Conservation (phyloP, 305 asterid genomes). For the Caryopteris hybrid region DNA sequence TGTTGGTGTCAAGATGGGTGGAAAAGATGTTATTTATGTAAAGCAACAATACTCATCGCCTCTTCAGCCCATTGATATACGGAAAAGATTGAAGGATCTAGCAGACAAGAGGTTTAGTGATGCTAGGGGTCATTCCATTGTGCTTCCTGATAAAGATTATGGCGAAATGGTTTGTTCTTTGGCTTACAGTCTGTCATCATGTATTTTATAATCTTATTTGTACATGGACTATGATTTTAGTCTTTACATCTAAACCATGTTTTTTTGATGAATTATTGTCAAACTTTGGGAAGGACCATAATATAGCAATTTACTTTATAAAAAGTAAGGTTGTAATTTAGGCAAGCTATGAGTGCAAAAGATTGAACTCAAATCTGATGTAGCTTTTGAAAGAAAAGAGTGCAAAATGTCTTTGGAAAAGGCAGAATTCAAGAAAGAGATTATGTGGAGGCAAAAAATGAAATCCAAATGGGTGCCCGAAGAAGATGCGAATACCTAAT, state of each 20-base stretch:
- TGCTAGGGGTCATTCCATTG: slow-evolving; percentile 36
- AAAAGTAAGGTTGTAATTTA: neutral
- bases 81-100: slow-evolving; percentile 64
- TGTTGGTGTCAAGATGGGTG: slow-evolving; percentile 91
- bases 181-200: slow-evolving; percentile 11
- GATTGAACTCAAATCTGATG: no score
- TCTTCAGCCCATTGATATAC: slow-evolving; percentile 61
- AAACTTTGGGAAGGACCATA: no score
- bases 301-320: neutral
- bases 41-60: slow-evolving; percentile 69
- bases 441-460: neutral
- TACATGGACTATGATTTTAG: neutral
- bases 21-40: slow-evolving; percentile 70
- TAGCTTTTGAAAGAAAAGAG: neutral
- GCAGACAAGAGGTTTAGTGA: slow-evolving; percentile 71
- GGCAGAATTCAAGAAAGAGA: neutral
- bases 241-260: slow-evolving; percentile 1
- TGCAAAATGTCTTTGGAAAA: neutral
- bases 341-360: slow-evolving; percentile 2
- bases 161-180: slow-evolving; percentile 45
- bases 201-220: neutral
- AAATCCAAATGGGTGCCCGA: neutral
- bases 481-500: neutral
- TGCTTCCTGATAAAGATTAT: slow-evolving; percentile 28
- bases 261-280: no score